Conservation (phyloP, 2,329 filamentous ascomycete genomes). For the Calonectria naviculata region DNA sequence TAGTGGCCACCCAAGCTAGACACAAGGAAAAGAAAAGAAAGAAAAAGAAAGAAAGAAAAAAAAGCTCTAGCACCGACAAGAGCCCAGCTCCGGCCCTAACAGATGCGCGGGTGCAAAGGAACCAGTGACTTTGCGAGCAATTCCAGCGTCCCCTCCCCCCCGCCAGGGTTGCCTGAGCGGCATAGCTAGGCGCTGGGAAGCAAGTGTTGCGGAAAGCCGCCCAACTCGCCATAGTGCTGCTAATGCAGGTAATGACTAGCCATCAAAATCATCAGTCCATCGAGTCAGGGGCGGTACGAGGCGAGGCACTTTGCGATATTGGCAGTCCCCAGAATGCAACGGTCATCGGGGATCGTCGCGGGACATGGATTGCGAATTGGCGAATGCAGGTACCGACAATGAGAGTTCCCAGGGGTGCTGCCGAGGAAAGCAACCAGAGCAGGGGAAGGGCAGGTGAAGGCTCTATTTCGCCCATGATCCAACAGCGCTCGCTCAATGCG, state of each 20-base stretch:
- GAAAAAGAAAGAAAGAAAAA: background rate
- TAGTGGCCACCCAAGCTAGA: background rate
- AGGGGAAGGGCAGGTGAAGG: background rate
- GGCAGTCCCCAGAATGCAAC: constrained; percentile 19
- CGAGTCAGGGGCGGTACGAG: constrained; percentile 10
- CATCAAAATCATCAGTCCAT: constrained; percentile 16
- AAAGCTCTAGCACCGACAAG: background rate
- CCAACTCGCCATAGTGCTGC: constrained; percentile 10
- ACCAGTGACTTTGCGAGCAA: constrained; percentile 2
- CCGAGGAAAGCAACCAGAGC: background rate
- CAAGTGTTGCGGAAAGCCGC: constrained; percentile 13
- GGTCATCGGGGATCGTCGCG: constrained; percentile 23
- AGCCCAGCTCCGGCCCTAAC: background rate
- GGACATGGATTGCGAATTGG: constrained; percentile 20
- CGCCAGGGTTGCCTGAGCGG: background rate
- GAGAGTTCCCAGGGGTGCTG: background rate
- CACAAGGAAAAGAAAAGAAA: background rate
- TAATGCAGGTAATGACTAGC: constrained; percentile 19
- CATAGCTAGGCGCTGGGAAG: constrained; percentile 9
- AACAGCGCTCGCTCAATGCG: background rate
- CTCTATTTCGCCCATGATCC: background rate
- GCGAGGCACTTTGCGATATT: constrained; percentile 12
- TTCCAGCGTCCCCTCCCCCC: background rate
- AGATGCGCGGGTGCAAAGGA: background rate
- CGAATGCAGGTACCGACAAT: constrained; percentile 24